A percentile compares a stretch with the other conserved stretches of the same genome.
Conservation (phyloP, 495 filamentous ascomycete genomes). For the Penicillium manginii region DNA sequence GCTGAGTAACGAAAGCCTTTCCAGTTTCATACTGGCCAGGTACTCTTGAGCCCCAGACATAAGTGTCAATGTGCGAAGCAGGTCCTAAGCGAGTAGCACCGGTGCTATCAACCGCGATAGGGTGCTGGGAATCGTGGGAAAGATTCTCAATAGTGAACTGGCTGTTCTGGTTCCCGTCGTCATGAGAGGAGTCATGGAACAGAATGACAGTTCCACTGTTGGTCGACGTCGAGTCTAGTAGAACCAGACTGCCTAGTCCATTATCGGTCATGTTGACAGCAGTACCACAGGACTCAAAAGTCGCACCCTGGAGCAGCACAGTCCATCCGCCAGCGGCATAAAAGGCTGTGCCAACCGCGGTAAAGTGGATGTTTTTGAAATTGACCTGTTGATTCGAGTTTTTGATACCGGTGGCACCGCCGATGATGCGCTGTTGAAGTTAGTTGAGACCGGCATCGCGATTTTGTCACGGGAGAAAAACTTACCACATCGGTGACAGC, state of each 20-base stretch:
- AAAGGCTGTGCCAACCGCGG: constrained; percentile 41
- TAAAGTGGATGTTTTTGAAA: constrained; percentile 52
- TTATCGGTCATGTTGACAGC: constrained; percentile 42
- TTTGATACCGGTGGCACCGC: constrained; percentile 52
- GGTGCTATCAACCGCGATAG: constrained; percentile 37
- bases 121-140: constrained; percentile 25
- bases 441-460: constrained; percentile 4
- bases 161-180: constrained; percentile 37
- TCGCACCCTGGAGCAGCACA: constrained; percentile 42
- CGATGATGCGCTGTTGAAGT: constrained; percentile 44
- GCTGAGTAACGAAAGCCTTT: constrained; percentile 22
- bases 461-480: background rate
- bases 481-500: constrained; percentile 53
- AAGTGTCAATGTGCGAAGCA: constrained; percentile 47
- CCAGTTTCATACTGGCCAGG: constrained; percentile 36
- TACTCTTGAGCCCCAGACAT: constrained; percentile 44
- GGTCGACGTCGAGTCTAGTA: constrained; percentile 46
- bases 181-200: constrained; percentile 46
- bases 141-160: constrained; percentile 45
- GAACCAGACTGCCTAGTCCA: constrained; percentile 53
- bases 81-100: constrained; percentile 49
- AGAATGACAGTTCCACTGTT: constrained; percentile 54
- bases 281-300: constrained; percentile 35
- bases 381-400: constrained; percentile 58
- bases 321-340: constrained; percentile 44